phyloP scores from a whole-genome alignment of 495 filamentous ascomycete species.

The Penicillium fimorum region DNA sequence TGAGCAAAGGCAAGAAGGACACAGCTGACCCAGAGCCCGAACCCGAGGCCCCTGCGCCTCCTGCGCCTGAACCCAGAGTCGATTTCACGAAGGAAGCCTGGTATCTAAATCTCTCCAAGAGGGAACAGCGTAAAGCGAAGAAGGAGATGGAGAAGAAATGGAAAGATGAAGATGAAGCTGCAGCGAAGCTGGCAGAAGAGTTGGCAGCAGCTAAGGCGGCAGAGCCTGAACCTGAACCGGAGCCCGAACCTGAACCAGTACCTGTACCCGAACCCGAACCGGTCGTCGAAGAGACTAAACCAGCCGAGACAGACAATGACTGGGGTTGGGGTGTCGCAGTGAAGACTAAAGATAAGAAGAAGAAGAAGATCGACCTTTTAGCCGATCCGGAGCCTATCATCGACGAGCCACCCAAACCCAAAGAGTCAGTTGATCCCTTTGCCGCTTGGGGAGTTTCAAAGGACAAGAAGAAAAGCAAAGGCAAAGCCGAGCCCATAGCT shows the following conservation, averaged over 20 bases:
- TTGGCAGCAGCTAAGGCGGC: conserved; percentile 1
- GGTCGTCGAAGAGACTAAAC: conserved; percentile 20
- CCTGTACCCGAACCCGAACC: conserved; percentile 20
- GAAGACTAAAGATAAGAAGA: conserved; percentile 43
- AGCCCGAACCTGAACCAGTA: conserved; percentile 14
- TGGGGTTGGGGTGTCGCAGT: conserved; percentile 34
- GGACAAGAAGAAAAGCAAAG: conserved; percentile 29
- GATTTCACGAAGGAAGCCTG: conserved; percentile 19
- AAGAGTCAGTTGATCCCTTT: conserved; percentile 54
- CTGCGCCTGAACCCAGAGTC: conserved; percentile 4
- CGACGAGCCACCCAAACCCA: conserved; percentile 31
- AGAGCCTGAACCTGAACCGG: conserved; percentile 6
- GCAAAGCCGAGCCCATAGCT: conserved; percentile 20
- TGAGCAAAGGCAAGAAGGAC: conserved; percentile 30
- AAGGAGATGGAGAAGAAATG: conserved; percentile 33
- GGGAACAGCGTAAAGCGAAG: conserved; percentile 35
- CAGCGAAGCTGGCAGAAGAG: conserved; percentile 13
- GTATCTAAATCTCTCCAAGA: conserved; percentile 25
- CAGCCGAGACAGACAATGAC: conserved; percentile 25
- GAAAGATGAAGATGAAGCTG: conserved; percentile 23
- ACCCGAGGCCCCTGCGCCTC: conserved; percentile 13
- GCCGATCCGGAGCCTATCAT: conserved; percentile 25
- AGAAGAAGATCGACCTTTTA: conserved; percentile 36
- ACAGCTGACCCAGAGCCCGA: conserved; percentile 26
- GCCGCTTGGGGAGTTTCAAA: conserved; percentile 25